A percentile compares a stretch with the other conserved stretches of the same genome.
phyloP scores from a whole-genome alignment of 352 stramenopile genomes.

The Hyphochytrium catenoides region DNA sequence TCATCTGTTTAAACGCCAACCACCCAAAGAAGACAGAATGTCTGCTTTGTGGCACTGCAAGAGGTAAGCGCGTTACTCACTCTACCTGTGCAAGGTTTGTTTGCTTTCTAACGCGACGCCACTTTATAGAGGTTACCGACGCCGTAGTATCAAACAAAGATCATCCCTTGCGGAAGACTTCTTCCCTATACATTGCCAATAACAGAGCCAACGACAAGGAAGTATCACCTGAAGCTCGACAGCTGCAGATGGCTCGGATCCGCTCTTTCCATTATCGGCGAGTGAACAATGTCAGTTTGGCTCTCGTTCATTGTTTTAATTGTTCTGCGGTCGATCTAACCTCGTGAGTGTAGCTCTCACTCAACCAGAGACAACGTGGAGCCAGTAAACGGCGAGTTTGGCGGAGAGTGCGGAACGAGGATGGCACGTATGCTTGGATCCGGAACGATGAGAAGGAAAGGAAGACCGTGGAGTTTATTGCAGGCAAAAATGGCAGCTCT shows the following conservation, averaged over 20 bases:
- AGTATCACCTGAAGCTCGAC: conserved; percentile 14
- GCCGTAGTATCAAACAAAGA: too few relatives aligned
- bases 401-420: conserved; percentile 22
- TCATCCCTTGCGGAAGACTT: not conserved
- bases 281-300: conserved; percentile 28
- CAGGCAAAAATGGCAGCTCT: conserved; percentile 10
- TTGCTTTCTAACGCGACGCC: too few relatives aligned
- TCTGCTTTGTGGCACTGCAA: conserved; percentile 34
- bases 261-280: conserved; percentile 34
- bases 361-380: conserved; percentile 34
- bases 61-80: conserved; percentile 11
- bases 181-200: not conserved
- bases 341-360: too few relatives aligned
- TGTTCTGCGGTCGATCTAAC: too few relatives aligned
- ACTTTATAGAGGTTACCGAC: too few relatives aligned
- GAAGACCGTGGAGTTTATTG: conserved; percentile 10
- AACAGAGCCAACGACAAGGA: not conserved
- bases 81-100: conserved; percentile 7
- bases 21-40: conserved; percentile 15
- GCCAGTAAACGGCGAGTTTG: conserved; percentile 31
- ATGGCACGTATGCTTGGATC: conserved; percentile 45
- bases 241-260: conserved; percentile 24
- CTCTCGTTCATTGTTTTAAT: too few relatives aligned
- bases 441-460: conserved; percentile 29
- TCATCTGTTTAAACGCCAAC: conserved; percentile 36